phyloP scores from a whole-genome alignment of 805 yeast species.

The Huiozyma naganishii region DNA sequence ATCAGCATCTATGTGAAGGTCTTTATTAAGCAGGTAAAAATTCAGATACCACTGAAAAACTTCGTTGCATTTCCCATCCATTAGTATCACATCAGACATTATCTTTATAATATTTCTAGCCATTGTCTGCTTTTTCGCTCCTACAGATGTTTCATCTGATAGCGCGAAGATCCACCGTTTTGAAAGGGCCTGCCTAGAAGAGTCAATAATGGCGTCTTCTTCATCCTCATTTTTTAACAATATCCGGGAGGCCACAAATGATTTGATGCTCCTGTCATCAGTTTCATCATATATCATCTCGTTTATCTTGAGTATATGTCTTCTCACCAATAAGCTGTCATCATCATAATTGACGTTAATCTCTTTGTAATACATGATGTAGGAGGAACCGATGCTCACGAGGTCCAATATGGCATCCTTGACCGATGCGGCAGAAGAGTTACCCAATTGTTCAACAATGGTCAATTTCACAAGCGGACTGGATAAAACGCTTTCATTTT shows the following conservation, averaged over 20 bases:
- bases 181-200: conserved; percentile 30
- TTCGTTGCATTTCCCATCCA: conserved; percentile 32
- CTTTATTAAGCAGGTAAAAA: conserved; percentile 31
- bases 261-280: conserved; percentile 24
- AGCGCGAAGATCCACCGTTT: conserved; percentile 29
- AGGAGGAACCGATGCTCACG: conserved; percentile 31
- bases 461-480: conserved; percentile 42
- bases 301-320: conserved; percentile 45
- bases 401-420: conserved; percentile 69
- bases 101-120: conserved; percentile 18
- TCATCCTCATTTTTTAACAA: conserved; percentile 56
- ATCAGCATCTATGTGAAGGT: conserved; percentile 9
- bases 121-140: conserved; percentile 2
- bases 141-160: conserved; percentile 2
- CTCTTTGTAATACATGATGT: conserved; percentile 36
- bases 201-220: conserved; percentile 43
- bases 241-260: conserved; percentile 39
- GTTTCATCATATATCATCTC: conserved; percentile 36
- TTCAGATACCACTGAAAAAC: conserved; percentile 40
- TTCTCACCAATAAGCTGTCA: conserved; percentile 54
- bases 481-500: conserved; percentile 41
- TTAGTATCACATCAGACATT: conserved; percentile 31
- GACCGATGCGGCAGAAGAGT: conserved; percentile 61
- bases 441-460: conserved; percentile 41
- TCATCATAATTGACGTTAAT: conserved; percentile 40